Conservation (phyloP, 345 rosid species). For the Excoecaria agallocha region DNA sequence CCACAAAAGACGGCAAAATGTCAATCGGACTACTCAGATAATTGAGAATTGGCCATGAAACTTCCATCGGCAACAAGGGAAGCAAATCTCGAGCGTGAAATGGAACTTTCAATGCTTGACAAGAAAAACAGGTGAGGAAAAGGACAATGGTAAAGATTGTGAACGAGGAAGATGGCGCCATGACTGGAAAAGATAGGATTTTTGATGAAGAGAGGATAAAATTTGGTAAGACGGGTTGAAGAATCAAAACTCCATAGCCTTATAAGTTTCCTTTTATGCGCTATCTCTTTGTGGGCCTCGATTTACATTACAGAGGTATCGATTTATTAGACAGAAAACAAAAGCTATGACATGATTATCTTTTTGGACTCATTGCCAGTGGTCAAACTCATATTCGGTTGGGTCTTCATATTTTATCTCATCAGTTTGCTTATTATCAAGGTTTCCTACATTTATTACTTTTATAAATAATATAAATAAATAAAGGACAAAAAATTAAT, state of each 20-base stretch:
- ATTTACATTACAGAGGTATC: too few species aligned
- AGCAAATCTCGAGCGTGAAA: conserved; percentile 72
- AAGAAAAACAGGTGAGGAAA: conserved; percentile 10
- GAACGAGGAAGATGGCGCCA: conserved; percentile 10
- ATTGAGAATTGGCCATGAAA: conserved; percentile 81
- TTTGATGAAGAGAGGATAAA: background rate
- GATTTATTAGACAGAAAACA: too few species aligned
- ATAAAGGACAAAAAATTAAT: too few species aligned
- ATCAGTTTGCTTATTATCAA: too few species aligned
- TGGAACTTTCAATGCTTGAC: conserved; percentile 23
- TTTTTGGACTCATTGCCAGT: too few species aligned
- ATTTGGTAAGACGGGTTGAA: background rate
- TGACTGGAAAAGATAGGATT: conserved; percentile 1
- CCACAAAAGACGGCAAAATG: conserved; percentile 80
- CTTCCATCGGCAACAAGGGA: conserved; percentile 66
- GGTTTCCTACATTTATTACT: too few species aligned
- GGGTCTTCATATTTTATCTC: too few species aligned
- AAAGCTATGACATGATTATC: too few species aligned
- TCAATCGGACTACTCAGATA: conserved; percentile 58
- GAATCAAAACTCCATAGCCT: background rate
- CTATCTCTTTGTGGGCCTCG: background rate
- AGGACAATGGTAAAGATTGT: background rate
- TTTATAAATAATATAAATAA: too few species aligned
- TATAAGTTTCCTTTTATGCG: background rate
- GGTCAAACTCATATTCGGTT: too few species aligned